Base-by-base conservation (phyloP, 139 green algal species). In the Tetraselmis chui region DNA sequence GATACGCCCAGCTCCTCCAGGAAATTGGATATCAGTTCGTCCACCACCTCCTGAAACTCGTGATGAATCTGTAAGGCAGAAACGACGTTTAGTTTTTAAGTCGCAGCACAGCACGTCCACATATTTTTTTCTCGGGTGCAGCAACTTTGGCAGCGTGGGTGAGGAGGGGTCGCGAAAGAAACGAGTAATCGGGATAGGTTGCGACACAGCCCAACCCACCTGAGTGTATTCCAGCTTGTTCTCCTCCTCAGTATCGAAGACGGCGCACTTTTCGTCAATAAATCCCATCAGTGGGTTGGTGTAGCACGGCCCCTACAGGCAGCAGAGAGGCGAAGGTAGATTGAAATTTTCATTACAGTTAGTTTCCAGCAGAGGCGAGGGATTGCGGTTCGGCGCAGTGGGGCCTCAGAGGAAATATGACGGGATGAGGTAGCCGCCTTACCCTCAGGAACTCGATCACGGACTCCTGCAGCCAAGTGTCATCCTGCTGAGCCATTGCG, bases 181-280 rank as follows among this genome's bases (percentile, higher is more conserved):
- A n/a, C n/a, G n/a, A n/a, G n/a, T n/a, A n/a, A n/a, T n/a, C n/a
- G n/a, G n/a, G n/a, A n/a, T n/a, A n/a, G n/a, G n/a, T n/a, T n/a
- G n/a, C n/a, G n/a, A n/a, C n/a, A n/a, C n/a, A n/a, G 45, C 5
- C 5, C 45, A 18, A 18, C 81, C 25, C 77, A 90, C 85, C 0
- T 79, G 79, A 1, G 87, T 92, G 83, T 92, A 92, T 79, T 92
- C 88, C 0, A 93, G 78, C 82, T 90, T 89, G 85, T 92, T 92
- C 82, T 93, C 90, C 59, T 93, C 90, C 30, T 93, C 90, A 23
- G 79, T 76, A 23, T 88, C 87, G 79, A 93, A 93, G 28, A 93
- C 28, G 58, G 79, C 28, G 77, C 86, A 91, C 30, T 87, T 86
- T 27, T 90, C 81, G 80, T 93, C 90, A 30, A 91, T 90, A 80